phyloP scores from a whole-genome alignment of 2,329 filamentous ascomycete species.

The Ophiostoma fasciatum region DNA sequence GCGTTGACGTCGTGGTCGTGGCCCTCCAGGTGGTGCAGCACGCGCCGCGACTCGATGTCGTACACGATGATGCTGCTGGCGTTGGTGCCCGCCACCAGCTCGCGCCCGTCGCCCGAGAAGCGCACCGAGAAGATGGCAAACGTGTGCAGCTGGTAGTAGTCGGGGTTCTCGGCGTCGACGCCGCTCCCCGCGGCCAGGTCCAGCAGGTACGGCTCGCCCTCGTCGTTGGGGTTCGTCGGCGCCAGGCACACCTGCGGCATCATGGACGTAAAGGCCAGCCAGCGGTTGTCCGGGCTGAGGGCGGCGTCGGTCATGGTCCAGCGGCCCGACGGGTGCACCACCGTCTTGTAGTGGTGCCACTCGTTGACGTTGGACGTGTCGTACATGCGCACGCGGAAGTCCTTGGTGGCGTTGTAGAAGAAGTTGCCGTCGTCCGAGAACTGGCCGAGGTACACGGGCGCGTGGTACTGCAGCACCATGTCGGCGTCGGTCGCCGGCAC shows the following conservation, averaged over 20 bases:
- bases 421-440: conserved; percentile 97
- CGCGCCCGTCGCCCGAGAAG: conserved; percentile 81
- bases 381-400: conserved; percentile 93
- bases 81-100: conserved; percentile 81
- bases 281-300: conserved; percentile 79
- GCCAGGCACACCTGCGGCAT: conserved; percentile 71
- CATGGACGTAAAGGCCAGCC: conserved; percentile 84
- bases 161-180: conserved; percentile 18
- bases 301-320: conserved; percentile 96
- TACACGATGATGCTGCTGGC: conserved; percentile 72
- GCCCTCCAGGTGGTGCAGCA: conserved; percentile 60
- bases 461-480: conserved; percentile 74
- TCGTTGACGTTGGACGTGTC: conserved; percentile 90
- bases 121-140: conserved; percentile 77
- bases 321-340: conserved; percentile 68
- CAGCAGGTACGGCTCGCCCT: conserved; percentile 64
- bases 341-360: conserved; percentile 92
- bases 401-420: conserved; percentile 83
- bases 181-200: conserved; percentile 35
- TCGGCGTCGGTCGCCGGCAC: conserved; percentile 68
- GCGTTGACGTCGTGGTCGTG: conserved; percentile 89
- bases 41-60: conserved; percentile 68
- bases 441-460: conserved; percentile 84
- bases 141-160: conserved; percentile 7
- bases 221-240: conserved; percentile 70